Evolutionary conservation across 2,329 filamentous ascomycete species (phyloP), one percentile per base, ranked within the genome.

Genomic region (Alternaria triticimaculans): DNA sequence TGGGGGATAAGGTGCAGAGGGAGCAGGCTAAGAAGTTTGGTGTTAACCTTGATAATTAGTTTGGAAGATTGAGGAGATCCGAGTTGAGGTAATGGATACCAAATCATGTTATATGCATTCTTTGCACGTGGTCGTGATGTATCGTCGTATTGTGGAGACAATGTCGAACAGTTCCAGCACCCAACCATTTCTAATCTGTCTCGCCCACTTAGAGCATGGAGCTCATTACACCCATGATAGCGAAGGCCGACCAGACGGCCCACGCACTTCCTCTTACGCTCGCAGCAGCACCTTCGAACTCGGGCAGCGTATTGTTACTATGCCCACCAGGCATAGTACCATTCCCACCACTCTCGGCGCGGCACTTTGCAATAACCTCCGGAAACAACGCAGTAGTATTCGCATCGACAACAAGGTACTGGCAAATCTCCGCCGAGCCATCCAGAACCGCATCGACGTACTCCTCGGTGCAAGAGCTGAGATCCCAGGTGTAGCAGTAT

Each of bases 371-470:
- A 53, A 71, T 66, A 8, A 70, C 67, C 6, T 67, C 67, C 4
- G 69, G 69, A 28, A 71, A 71, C 44, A 71, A 21, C 37, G 57
- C 57, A 7, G 69, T 71, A 15, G 69, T 66, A 12, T 70, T 72
- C 14, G 58, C 57, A 20, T 72, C 68, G 15, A 72, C 69, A 41
- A 72, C 63, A n/a, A 70, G 46, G 37, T 62, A 72, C 14, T 67
- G 54, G 44, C 69, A 72, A 5, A 70, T 70, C 46, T 66, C 60
- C 5, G 66, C 68, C 3, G 58, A 63, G 5, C 62, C 67, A 12
- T 70, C 66, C 25, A 44, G 20, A 15, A 72, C 64, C 2, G 64
- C 58, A 23, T 63, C 63, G 3, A 62, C 50, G 21, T 69, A 64
- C 50, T 65, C 68, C 4, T 66, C 62, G 6, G 62, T 66, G 55